Base-by-base conservation (phyloP, 148 eudicot species). In the Camellia japonica region DNA sequence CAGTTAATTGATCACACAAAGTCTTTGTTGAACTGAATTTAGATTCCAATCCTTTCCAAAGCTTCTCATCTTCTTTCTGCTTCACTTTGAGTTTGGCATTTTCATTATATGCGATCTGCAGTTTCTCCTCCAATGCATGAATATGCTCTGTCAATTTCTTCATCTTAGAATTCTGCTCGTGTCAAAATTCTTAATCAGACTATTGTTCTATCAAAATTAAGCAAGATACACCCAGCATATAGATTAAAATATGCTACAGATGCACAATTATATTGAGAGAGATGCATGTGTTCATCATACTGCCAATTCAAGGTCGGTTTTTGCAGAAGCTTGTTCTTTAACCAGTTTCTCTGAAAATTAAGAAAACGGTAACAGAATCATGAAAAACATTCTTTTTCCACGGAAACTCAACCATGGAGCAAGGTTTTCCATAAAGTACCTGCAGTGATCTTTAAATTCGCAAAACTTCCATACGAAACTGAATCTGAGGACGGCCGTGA, bases 21-120 rank as follows among this genome's bases (percentile, higher is more conserved):
- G 90, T 82, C 82, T 92, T 96, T 15, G 99, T 91, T 20, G 91
- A 91, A 78, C 93, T 88, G 74, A 96, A 94, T 84, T 92, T 94
- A 43, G 95, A 94, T 75, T 94, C 99, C 77, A 96, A 82, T 73
- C 98, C 99, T 82, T 80, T 82, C 95, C 98, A 96, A 13, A 90
- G 89, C 85, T 94, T 96, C 84, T 96, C 95, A 79, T 94, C 95
- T 80, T 92, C 98, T 83, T 92, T 91, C 84, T 90, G 94, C 90
- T 89, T 91, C 83, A 89, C 97, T 87, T 90, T 94, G 58, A 96
- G 88, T 88, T 90, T 90, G 19, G 98, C 93, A 79, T 94, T 94
- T 86, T 96, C 98, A 62, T 94, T 94, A 76, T 86, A 83, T 14
- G 97, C 97, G 72, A 81, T 81, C 80, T 91, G 97, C 74, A 96